A percentile compares a stretch with the other conserved stretches of the same genome.
These are phyloP conservation scores for Catenaria anguillulae DNA, from an alignment of 371 early-diverging fungal species.

Conservation along the genomic window DNA sequence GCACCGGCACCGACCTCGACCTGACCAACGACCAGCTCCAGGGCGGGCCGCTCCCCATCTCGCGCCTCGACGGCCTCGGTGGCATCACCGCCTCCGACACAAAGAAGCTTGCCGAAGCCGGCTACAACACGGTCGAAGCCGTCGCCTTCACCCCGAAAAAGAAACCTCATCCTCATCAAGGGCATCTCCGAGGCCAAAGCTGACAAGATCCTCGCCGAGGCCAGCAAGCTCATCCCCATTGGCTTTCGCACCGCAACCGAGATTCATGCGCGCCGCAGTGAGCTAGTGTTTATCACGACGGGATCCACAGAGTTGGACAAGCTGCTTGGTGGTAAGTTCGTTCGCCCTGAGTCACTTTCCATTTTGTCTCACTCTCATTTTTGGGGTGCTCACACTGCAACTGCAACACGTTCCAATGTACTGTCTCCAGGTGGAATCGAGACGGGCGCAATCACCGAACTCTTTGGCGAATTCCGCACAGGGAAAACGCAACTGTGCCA, in stretches of 20 bases:
- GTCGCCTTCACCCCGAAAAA: conserved; percentile 33
- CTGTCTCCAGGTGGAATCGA: conserved; percentile 82
- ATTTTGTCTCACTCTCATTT: conserved; percentile 9
- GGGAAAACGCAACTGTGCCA: conserved; percentile 70
- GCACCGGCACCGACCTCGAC: no score
- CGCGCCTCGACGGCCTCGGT: neutral
- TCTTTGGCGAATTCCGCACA: conserved; percentile 64
- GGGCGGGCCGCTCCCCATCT: no score
- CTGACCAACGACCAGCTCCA: no score
- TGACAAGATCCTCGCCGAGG: conserved; percentile 61
- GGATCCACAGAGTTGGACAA: conserved; percentile 81
- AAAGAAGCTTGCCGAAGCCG: conserved; percentile 59
- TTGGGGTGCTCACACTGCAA: no score
- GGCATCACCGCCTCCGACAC: conserved; percentile 73
- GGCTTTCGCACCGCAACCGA: conserved; percentile 76
- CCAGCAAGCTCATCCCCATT: conserved; percentile 16
- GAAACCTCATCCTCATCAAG: conserved; percentile 51
- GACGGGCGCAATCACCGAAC: conserved; percentile 76
- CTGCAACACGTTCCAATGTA: no score
- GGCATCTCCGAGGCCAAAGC: conserved; percentile 75
- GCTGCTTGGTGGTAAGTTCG: conserved; percentile 70
- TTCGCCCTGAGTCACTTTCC: no score
- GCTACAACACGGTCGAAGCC: conserved; percentile 60
- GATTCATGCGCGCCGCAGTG: conserved; percentile 54
- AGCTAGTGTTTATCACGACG: conserved; percentile 69